Percentiles rank a stretch among this genome's conserved stretches.
phyloP scores from a whole-genome alignment of 305 asterid species.

The Solanum chacoense region DNA sequence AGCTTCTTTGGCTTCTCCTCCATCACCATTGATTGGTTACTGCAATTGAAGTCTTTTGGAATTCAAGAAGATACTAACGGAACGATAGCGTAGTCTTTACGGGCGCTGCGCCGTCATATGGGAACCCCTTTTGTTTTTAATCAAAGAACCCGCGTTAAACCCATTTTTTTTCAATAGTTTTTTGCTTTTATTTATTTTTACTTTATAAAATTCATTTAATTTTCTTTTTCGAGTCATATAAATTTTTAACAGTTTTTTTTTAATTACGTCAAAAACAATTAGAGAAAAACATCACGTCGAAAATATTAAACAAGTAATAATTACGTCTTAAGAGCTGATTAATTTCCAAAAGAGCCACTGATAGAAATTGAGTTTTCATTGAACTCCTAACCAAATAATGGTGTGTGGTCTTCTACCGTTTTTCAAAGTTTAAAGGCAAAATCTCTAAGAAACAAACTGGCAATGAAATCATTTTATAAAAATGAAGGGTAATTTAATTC shows the following conservation, averaged over 20 bases:
- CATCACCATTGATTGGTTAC: slow-evolving; percentile 25
- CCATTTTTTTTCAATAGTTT: background rate
- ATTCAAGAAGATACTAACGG: background rate
- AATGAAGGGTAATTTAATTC: background rate
- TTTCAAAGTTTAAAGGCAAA: background rate
- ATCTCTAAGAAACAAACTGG: background rate
- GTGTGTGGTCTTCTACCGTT: background rate
- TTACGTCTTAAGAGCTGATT: background rate
- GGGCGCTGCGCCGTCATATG: background rate
- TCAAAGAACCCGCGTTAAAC: background rate
- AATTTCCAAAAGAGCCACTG: background rate
- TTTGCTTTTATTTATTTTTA: background rate
- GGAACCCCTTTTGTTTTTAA: background rate
- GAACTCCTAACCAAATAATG: background rate
- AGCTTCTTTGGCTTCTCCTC: slow-evolving; percentile 29
- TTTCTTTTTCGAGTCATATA: background rate
- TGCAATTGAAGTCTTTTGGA: background rate
- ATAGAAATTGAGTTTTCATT: background rate
- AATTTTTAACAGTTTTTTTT: background rate
- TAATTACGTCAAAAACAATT: background rate
- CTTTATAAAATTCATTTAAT: background rate
- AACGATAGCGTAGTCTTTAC: background rate
- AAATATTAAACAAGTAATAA: background rate
- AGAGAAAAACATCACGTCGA: background rate
- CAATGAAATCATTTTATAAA: background rate